Base-by-base conservation (phyloP, 1,139 yeast genomes). In the Hansenula sp. region DNA sequence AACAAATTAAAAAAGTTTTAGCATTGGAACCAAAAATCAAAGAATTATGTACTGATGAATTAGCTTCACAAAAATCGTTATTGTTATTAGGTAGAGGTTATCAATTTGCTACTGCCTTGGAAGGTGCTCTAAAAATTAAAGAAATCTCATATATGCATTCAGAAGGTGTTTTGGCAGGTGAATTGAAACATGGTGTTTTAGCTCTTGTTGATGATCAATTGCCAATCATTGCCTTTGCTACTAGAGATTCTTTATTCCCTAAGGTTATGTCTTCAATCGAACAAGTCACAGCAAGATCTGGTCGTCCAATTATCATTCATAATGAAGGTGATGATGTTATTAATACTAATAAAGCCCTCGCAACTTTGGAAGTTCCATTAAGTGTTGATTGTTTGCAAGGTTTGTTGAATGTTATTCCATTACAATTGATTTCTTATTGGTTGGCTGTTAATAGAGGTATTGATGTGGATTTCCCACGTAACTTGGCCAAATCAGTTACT, bases 131-230 rank as follows among this genome's bases (percentile, higher is more conserved):
- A 57, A 94, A 94, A 70, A 92, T 94, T 62, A 94, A 94, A 69
- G 99, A 94, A 68, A 94, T 94, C 50, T 90, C 97, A 6, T 94
- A 94, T 66, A 94, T 92, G 90, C 99, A 94, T 65, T 88, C 97
- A 22, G 99, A 94, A 71, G 99, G 98, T 71, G 96, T 94, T 39
- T 79, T 92, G 52, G 98, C 99, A 22, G 99, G 98, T 63, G 99
- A 94, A 68, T 79, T 94, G 66, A 94, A 94, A 68, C 99, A 94
- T 62, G 99, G 99, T 67, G 96, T 89, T 30, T 77, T 94, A 59
- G 99, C 99, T 3, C 76, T 94, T 51, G 97, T 94, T 48, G 99
- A 94, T 65, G 95, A 87, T 57, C 73, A 84, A 53, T 74, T 94
- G 60, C 98, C 98, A 48, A 88, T 92, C 51, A 84, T 94, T 65